Evolutionary conservation across 331 rosid genomes (phyloP).

Genomic region (Acacia pycnantha): DNA sequence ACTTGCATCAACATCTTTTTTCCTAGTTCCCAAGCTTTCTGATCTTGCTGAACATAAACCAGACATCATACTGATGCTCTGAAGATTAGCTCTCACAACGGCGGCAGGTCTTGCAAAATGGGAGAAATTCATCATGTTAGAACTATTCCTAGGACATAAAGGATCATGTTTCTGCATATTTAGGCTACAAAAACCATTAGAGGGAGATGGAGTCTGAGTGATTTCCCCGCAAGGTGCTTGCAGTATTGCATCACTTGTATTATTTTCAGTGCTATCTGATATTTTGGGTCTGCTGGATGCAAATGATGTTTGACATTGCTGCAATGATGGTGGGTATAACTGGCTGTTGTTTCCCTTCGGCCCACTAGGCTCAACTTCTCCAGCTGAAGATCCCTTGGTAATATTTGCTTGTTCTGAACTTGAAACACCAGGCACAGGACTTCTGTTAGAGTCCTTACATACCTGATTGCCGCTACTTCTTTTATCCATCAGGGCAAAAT

Average conservation of each 20-base stretch:
- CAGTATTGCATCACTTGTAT: slow-evolving; percentile 33
- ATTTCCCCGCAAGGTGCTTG: slow-evolving; percentile 36
- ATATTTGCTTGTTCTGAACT: slow-evolving; percentile 49
- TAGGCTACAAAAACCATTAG: slow-evolving; percentile 42
- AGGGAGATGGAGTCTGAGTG: slow-evolving; percentile 42
- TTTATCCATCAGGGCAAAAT: slow-evolving; percentile 40
- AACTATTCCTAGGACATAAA: slow-evolving; percentile 37
- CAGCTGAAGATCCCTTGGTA: slow-evolving; percentile 49
- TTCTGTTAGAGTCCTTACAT: slow-evolving; percentile 45
- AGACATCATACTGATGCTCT: slow-evolving; percentile 36
- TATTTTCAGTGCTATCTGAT: slow-evolving; percentile 43
- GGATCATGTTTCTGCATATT: slow-evolving; percentile 48
- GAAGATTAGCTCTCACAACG: slow-evolving; percentile 58
- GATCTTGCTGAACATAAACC: slow-evolving; percentile 34
- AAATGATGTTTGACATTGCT: slow-evolving; percentile 56
- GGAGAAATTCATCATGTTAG: slow-evolving; percentile 65
- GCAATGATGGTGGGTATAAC: slow-evolving; percentile 44
- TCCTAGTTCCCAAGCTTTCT: slow-evolving; percentile 39
- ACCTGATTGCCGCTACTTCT: slow-evolving; percentile 44
- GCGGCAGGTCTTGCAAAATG: slow-evolving; percentile 82
- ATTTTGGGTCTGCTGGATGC: slow-evolving; percentile 50
- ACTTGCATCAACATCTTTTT: slow-evolving; percentile 38
- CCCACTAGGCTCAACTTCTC: slow-evolving; percentile 42
- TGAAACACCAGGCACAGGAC: slow-evolving; percentile 37
- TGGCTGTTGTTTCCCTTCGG: slow-evolving; percentile 47